Evolutionary conservation across 2,329 filamentous ascomycete species (phyloP), one percentile per base, ranked within the genome.

Genomic region (Epichloe brachyelytri): DNA sequence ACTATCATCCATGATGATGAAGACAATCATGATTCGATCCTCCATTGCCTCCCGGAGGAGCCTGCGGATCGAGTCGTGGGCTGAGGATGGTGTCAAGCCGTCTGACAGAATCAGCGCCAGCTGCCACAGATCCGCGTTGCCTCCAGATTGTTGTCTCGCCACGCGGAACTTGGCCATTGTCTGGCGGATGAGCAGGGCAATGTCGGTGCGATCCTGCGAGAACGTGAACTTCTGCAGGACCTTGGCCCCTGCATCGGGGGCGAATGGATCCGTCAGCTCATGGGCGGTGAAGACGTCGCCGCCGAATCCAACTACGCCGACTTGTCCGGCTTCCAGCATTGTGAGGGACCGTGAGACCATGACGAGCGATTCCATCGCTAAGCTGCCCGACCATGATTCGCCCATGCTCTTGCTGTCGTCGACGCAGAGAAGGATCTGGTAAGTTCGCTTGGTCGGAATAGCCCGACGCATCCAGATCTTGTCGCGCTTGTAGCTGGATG

Each of bases 401-500:
- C 86, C 83, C 93, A 99, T 99, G 54, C 83, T 89, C 66, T 86
- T 87, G 61, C 85, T 91, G 72, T 98, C 93, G 67, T 99, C 93
- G 38, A 99, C 88, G 39, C 93, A 94, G 47, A 99, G 84, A 72
- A 98, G 82, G 67, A 98, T 94, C 68, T 99, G 94, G 70, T 98
- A 98, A 52, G 84, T 85, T 40, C 94, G 85, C 70, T 97, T 97
- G 38, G 85, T 91, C 1, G 94, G 94, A 47, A 95, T 82, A 36
- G 82, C 85, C 51, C 94, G 83, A 14, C 94, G 86, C 85, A 98
- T 95, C 93, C 93, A 99, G 69, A 99, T 99, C 76, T 98, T 98
- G 78, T 99, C 93, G 54, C 93, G 87, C 75, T 96, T 97, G 77
- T 96, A 98, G 64, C 86, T 85, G 0, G 90, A 97, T 1, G 94